These are phyloP conservation scores for Pisolithus thermaeus DNA, from an alignment of 1,284 basidiomycete species.

Conservation along the genomic window DNA sequence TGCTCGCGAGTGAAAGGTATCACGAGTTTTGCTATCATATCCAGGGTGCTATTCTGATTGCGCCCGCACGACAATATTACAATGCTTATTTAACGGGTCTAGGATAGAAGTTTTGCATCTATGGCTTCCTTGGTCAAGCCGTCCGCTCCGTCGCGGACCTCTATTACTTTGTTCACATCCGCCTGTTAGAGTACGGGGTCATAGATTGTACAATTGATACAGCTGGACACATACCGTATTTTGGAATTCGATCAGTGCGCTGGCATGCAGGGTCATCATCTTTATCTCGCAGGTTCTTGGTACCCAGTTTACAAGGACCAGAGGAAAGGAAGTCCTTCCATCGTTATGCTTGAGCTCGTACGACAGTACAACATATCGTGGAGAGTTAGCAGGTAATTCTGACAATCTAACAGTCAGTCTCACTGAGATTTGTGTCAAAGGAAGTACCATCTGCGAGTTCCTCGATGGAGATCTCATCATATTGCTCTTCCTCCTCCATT, in stretches of 20 bases:
- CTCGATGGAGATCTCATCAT: slow-evolving; percentile 70
- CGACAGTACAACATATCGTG: slow-evolving; percentile 81
- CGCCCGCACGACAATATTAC: too few relatives aligned
- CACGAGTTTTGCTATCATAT: too few relatives aligned
- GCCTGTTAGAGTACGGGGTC: slow-evolving; percentile 37
- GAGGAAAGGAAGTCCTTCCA: slow-evolving; percentile 80
- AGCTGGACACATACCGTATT: slow-evolving; percentile 45
- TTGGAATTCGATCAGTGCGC: slow-evolving; percentile 76
- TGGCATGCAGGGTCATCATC: slow-evolving; percentile 79
- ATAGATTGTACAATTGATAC: neutral
- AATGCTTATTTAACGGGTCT: too few relatives aligned
- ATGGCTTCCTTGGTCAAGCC: slow-evolving; percentile 68
- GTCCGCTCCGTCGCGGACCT: slow-evolving; percentile 77
- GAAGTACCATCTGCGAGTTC: slow-evolving; percentile 76
- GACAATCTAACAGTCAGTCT: slow-evolving; percentile 3
- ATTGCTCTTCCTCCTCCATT: slow-evolving; percentile 80
- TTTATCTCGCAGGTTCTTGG: slow-evolving; percentile 71
- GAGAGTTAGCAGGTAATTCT: slow-evolving; percentile 90
- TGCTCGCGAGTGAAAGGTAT: too few relatives aligned
- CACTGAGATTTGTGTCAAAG: neutral
- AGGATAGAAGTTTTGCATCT: slow-evolving; percentile 51
- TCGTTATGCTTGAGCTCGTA: slow-evolving; percentile 81
- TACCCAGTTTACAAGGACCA: slow-evolving; percentile 84
- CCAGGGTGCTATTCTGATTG: too few relatives aligned
- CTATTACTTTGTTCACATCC: slow-evolving; percentile 71